Conservation (phyloP, 1,284 basidiomycete genomes). For the Sporisorium graminicola region DNA sequence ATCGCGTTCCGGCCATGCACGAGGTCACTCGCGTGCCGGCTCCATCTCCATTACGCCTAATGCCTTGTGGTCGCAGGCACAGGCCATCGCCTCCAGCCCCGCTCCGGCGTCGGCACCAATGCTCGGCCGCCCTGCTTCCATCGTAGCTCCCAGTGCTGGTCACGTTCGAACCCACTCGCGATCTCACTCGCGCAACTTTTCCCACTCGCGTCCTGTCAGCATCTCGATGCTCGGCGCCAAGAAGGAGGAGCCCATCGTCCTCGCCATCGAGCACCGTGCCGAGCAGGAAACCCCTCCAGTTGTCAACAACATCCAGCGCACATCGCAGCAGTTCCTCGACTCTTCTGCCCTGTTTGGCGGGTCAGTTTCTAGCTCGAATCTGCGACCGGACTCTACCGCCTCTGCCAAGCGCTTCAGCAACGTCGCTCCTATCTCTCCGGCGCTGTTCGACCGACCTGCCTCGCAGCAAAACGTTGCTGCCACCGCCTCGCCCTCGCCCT, state of each 20-base stretch:
- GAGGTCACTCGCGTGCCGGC: conserved; percentile 56
- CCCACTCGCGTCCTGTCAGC: conserved; percentile 39
- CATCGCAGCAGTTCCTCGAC: conserved; percentile 44
- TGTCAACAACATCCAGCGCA: conserved; percentile 10
- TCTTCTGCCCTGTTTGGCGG: conserved; percentile 38
- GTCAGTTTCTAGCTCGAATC: background rate
- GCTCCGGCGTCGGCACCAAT: conserved; percentile 11
- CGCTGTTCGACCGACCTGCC: conserved; percentile 25
- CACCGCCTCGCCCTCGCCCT: conserved; percentile 11
- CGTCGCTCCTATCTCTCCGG: conserved; percentile 14
- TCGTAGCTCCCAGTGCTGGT: conserved; percentile 15
- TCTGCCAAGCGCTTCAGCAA: conserved; percentile 24
- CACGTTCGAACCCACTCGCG: conserved; percentile 41
- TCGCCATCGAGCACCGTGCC: conserved; percentile 47
- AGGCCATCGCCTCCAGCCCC: conserved; percentile 16
- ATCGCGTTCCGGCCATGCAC: conserved; percentile 52
- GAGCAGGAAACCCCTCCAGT: conserved; percentile 4
- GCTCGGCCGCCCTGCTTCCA: conserved; percentile 21
- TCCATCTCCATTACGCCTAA: conserved; percentile 59
- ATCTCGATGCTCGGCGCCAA: conserved; percentile 46
- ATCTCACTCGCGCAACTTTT: conserved; percentile 34
- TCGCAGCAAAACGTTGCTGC: conserved; percentile 11
- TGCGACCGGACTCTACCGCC: conserved; percentile 9
- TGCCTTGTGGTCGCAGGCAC: conserved; percentile 33
- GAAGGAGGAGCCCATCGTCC: conserved; percentile 41